Evolutionary conservation across 2,329 filamentous ascomycete species (phyloP).

Genomic region (Ophiosphaerella herpotricha): DNA sequence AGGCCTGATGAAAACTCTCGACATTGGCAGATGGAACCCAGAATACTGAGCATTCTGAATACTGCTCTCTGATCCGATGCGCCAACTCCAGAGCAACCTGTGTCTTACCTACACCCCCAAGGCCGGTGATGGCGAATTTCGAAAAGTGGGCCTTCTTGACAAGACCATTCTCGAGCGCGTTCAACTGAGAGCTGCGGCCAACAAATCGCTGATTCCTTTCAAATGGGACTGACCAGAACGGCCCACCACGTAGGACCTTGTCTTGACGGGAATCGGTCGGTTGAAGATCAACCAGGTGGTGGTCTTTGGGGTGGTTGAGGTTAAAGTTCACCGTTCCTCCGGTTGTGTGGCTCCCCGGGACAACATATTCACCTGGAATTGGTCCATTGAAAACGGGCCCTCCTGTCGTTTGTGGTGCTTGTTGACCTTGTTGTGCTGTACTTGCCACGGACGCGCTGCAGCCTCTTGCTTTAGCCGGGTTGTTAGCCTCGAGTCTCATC

Average conservation of each 20-base stretch:
- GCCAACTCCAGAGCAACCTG: conserved; percentile 29
- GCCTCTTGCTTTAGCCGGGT: too few species aligned
- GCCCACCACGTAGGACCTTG: too few species aligned
- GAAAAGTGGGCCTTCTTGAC: conserved; percentile 13
- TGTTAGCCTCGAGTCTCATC: too few species aligned
- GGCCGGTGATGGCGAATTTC: conserved; percentile 15
- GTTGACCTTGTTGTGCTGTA: too few species aligned
- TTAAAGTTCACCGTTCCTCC: too few species aligned
- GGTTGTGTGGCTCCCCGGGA: too few species aligned
- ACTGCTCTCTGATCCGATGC: conserved; percentile 18
- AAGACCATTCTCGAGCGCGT: conserved; percentile 16
- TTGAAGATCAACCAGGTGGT: not conserved
- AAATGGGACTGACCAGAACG: not conserved
- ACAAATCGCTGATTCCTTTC: conserved; percentile 3
- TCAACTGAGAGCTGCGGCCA: conserved; percentile 5
- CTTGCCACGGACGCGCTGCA: too few species aligned
- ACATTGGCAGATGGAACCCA: conserved; percentile 19
- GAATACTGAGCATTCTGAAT: conserved; percentile 16
- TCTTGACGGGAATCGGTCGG: too few species aligned
- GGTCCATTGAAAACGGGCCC: too few species aligned
- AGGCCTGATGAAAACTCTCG: conserved; percentile 16
- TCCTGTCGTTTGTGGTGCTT: too few species aligned
- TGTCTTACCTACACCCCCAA: conserved; percentile 26
- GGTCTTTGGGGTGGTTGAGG: not conserved
- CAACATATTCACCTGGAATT: too few species aligned